Evolutionary conservation across 2,329 filamentous ascomycete genomes (phyloP).

Genomic region (Berkeleyomyces basicola): DNA sequence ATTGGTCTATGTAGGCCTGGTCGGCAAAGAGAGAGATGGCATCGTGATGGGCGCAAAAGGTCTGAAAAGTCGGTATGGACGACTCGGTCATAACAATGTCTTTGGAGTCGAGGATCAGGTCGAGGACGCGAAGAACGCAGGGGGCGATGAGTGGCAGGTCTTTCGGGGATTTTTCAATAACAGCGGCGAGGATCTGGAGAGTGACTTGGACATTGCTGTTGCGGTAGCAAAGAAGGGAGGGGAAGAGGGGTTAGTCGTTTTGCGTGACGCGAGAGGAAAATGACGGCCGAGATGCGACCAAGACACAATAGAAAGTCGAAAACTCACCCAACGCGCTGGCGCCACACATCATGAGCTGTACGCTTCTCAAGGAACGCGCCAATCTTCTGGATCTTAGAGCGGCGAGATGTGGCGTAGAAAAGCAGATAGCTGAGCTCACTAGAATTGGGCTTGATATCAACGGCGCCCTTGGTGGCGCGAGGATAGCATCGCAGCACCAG

Average conservation of each 20-base stretch:
- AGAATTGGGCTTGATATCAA: conserved; percentile 88
- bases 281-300: no score
- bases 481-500: conserved; percentile 94
- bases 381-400: conserved; percentile 92
- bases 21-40: conserved; percentile 72
- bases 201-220: conserved; percentile 82
- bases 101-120: conserved; percentile 64
- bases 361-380: conserved; percentile 89
- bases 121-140: conserved; percentile 70
- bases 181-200: conserved; percentile 73
- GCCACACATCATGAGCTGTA: conserved; percentile 81
- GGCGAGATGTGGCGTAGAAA: conserved; percentile 88
- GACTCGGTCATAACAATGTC: conserved; percentile 90
- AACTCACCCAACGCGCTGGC: conserved; percentile 64
- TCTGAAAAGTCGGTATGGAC: conserved; percentile 69
- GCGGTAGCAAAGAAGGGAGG: conserved; percentile 26
- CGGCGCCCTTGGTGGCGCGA: conserved; percentile 73
- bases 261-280: not conserved
- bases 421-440: conserved; percentile 94
- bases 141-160: conserved; percentile 79
- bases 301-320: not conserved
- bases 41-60: conserved; percentile 80
- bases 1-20: conserved; percentile 64
- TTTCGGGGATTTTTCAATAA: conserved; percentile 84
- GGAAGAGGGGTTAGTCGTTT: not conserved